Evolutionary conservation across 2,329 filamentous ascomycete species (phyloP).

Genomic region (Sporothrix variecibatus): DNA sequence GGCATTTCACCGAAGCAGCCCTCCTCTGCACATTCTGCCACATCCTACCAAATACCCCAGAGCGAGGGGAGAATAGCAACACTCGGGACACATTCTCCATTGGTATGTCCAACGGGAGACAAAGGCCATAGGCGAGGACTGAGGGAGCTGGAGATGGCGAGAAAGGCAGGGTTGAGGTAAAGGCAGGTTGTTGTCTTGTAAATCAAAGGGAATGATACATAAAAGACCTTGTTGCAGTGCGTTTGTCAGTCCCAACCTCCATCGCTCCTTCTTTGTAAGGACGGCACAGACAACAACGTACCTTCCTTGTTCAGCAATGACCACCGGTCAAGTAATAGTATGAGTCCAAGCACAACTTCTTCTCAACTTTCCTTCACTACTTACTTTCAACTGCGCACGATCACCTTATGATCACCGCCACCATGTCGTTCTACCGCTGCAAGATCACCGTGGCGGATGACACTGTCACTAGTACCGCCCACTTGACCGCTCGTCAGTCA

Average conservation of each 20-base stretch:
- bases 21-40: too few relatives aligned
- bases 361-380: too few relatives aligned
- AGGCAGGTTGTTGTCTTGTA: too few relatives aligned
- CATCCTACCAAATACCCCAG: too few relatives aligned
- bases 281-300: background rate
- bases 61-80: too few relatives aligned
- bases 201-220: too few relatives aligned
- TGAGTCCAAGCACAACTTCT: background rate
- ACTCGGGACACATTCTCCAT: background rate
- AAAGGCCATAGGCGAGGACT: background rate
- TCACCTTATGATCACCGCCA: background rate
- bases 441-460: slow-evolving; percentile 41
- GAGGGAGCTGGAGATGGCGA: too few relatives aligned
- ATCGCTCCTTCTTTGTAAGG: background rate
- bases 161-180: too few relatives aligned
- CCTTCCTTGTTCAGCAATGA: background rate
- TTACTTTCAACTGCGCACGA: too few relatives aligned
- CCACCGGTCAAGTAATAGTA: background rate
- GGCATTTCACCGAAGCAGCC: too few relatives aligned
- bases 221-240: too few relatives aligned
- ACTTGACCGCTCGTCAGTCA: slow-evolving; percentile 40
- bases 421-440: slow-evolving; percentile 36
- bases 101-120: background rate
- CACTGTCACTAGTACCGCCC: slow-evolving; percentile 37
- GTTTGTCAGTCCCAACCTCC: background rate